Base-by-base conservation (phyloP, 129 eudicot genomes). In the Centrapalus pauciflorus region DNA sequence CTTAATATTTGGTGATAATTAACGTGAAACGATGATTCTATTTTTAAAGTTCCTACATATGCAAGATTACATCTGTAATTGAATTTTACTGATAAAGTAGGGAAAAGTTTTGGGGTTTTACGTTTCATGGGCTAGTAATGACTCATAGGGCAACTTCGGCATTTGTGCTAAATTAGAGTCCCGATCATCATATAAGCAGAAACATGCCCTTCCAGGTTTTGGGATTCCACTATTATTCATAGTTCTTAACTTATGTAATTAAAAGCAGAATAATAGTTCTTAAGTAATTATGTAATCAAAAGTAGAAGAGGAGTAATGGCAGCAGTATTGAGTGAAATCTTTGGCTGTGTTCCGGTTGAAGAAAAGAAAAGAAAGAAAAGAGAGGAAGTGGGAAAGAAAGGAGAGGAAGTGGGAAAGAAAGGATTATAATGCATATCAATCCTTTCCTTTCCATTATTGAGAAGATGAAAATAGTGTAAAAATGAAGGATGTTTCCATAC, bases 151-250 rank as follows among this genome's bases (percentile, higher is more conserved):
- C 26, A 57, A 57, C 40, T 57, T 66, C 33, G 58, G 43, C 11
- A 46, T 50, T 49, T 66, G 50, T 66, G 17, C 25, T 7, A n/a
- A 25, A 48, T 64, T 45, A 64, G 40, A 65, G 59, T 8, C 13
- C 23, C 28, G 30, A 9, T 41, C 14, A 25, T 59, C 7, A 59
- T 46, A 32, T 46, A 2, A 59, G 16, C 28, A 5, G 45, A 5
- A 61, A 61, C 30, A 0, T 55, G 12, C 21, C 4, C 21, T 21
- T 55, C 25, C 50, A 63, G 38, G 55, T 25, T 64, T 64, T n/a
- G 24, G n/a, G 26, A n/a, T n/a, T n/a, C n/a, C n/a, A n/a, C n/a
- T 10, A 61, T 33, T 21, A 12, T 12, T n/a, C 55, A 28, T 65
- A 46, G 60, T 33, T 30, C 10, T 30, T 57, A 57, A 29, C 8